These are phyloP conservation scores for Kodamaea kaohsiungensis DNA, from an alignment of 805 yeast species.

Conservation along the genomic window DNA sequence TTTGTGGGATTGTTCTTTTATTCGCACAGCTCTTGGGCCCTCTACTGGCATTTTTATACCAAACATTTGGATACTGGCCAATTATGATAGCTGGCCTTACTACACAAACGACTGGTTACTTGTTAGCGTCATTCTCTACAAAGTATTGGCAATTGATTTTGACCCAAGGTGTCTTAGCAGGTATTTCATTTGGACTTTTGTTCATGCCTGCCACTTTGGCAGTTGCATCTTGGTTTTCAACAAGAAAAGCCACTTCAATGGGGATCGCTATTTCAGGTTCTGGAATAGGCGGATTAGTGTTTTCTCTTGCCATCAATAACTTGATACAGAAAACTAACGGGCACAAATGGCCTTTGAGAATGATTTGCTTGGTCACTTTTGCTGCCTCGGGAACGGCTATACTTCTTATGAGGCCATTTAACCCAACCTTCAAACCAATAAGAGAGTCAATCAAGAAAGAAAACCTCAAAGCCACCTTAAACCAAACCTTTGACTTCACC, in stretches of 20 bases:
- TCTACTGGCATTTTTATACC: constrained; percentile 47
- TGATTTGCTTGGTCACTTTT: constrained; percentile 35
- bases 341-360: constrained; percentile 45
- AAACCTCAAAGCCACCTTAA: constrained; percentile 11
- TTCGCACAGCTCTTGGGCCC: constrained; percentile 62
- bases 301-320: constrained; percentile 42
- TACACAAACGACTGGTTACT: constrained; percentile 43
- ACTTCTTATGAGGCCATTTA: constrained; percentile 47
- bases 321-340: constrained; percentile 42
- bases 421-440: constrained; percentile 26
- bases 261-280: constrained; percentile 51
- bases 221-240: constrained; percentile 52
- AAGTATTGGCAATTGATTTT: constrained; percentile 53
- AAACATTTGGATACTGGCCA: constrained; percentile 49
- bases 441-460: constrained; percentile 22
- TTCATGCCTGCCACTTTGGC: constrained; percentile 46
- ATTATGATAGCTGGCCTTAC: constrained; percentile 49
- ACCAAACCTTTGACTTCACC: constrained; percentile 28
- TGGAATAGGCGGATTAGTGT: constrained; percentile 52
- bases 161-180: constrained; percentile 53
- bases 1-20: constrained; percentile 51
- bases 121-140: constrained; percentile 52
- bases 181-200: constrained; percentile 46
- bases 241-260: constrained; percentile 44
- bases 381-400: constrained; percentile 38